These are phyloP conservation scores for Coniochaeta sp. DNA, from an alignment of 2,329 filamentous ascomycete genomes.

Conservation along the genomic window DNA sequence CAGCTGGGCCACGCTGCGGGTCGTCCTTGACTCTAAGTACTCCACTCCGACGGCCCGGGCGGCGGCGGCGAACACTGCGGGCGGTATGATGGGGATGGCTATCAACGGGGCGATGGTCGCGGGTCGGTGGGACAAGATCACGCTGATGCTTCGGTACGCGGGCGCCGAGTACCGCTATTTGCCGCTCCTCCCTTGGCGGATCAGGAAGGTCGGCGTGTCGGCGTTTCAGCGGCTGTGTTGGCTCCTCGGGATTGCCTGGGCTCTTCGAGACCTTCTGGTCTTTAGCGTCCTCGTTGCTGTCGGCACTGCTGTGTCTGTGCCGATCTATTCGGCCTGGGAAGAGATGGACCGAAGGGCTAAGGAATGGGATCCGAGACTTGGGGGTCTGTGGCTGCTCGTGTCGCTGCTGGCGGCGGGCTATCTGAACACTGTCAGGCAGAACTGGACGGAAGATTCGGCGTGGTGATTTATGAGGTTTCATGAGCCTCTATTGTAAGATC, in stretches of 20 bases:
- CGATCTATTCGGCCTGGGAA: not conserved
- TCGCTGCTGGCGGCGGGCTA: not conserved
- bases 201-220: not conserved
- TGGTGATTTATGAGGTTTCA: not conserved
- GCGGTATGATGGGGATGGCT: not conserved
- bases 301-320: not conserved
- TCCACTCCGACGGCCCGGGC: not conserved
- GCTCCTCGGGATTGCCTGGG: not conserved
- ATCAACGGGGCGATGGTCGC: not conserved
- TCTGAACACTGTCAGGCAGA: not conserved
- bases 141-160: not conserved
- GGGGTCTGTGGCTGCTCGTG: not conserved
- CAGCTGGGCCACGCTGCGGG: not conserved
- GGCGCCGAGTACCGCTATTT: not conserved
- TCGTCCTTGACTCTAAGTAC: not conserved
- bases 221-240: not conserved
- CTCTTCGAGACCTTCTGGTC: not conserved
- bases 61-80: not conserved
- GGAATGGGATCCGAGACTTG: not conserved
- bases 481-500: not conserved
- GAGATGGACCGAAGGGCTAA: not conserved
- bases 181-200: not conserved
- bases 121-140: not conserved
- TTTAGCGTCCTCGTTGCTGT: not conserved
- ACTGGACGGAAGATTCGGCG: not conserved